These are phyloP conservation scores for Lasiodiplodia citricola DNA, from an alignment of 2,329 filamentous ascomycete species.

Conservation along the genomic window DNA sequence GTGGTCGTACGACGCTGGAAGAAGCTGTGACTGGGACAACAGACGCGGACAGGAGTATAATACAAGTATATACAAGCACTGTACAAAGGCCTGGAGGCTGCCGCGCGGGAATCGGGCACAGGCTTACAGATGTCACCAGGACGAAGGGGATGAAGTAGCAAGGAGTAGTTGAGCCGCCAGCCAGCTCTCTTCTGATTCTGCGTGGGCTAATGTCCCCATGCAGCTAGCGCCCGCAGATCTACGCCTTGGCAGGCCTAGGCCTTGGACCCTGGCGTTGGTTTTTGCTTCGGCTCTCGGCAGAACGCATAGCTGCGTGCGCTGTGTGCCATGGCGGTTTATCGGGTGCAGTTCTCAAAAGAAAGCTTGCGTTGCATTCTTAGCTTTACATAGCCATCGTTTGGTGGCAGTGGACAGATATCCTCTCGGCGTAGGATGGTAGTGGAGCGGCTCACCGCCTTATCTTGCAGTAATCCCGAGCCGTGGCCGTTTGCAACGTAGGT, in stretches of 20 bases:
- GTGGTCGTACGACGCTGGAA: not conserved
- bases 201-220: constrained; percentile 10
- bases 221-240: constrained; percentile 15
- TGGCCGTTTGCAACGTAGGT: too few relatives aligned
- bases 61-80: constrained; percentile 16
- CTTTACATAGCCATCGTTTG: not conserved
- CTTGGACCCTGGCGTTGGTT: not conserved
- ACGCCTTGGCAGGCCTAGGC: constrained; percentile 16
- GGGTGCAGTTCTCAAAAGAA: not conserved
- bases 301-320: too few relatives aligned
- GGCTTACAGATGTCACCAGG: not conserved
- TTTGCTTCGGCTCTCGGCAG: not conserved
- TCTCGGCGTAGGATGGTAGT: not conserved
- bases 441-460: constrained; percentile 2
- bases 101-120: not conserved
- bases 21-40: not conserved
- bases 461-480: not conserved
- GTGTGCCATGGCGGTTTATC: not conserved
- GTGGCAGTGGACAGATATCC: not conserved
- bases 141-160: not conserved
- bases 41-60: not conserved
- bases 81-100: not conserved
- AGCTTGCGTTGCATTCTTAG: not conserved
- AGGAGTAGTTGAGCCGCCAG: not conserved
- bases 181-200: not conserved